A percentile compares a stretch with the other conserved stretches of the same genome.
Conservation (phyloP, 148 eudicot genomes). For the Nyssa sinensis region DNA sequence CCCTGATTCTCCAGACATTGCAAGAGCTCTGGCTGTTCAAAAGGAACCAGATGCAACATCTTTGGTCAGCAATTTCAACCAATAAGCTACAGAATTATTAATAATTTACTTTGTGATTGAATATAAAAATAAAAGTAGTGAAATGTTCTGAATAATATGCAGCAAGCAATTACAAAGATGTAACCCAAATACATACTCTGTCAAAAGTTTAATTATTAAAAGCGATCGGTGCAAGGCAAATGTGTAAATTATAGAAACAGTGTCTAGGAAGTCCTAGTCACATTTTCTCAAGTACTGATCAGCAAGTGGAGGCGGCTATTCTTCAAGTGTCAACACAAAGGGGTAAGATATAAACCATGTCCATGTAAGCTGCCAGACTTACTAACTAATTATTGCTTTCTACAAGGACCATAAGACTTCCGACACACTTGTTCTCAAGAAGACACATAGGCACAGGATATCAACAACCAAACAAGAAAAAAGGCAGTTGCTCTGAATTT, state of each 20-base stretch:
- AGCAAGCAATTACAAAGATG: neutral
- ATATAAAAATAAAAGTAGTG: neutral
- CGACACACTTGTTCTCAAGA: neutral
- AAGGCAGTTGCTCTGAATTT: neutral
- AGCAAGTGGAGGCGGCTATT: no score
- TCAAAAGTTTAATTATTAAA: neutral
- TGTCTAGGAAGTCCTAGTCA: neutral
- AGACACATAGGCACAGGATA: neutral
- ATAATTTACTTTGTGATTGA: no score
- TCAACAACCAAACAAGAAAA: neutral
- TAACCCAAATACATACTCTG: neutral
- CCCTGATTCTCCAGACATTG: slow-evolving; percentile 39
- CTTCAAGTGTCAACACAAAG: no score
- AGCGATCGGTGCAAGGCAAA: neutral
- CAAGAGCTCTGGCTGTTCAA: slow-evolving; percentile 66
- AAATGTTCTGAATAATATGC: neutral
- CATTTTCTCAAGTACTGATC: neutral
- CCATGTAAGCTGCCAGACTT: no score
- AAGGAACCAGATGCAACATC: slow-evolving; percentile 33
- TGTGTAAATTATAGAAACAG: neutral
- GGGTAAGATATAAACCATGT: no score
- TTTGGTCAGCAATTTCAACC: slow-evolving; percentile 29
- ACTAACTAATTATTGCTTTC: neutral
- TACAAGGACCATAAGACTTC: neutral
- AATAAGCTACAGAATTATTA: neutral